These are phyloP conservation scores for Cryphonectria naterciae DNA, from an alignment of 2,329 filamentous ascomycete species.

Conservation along the genomic window DNA sequence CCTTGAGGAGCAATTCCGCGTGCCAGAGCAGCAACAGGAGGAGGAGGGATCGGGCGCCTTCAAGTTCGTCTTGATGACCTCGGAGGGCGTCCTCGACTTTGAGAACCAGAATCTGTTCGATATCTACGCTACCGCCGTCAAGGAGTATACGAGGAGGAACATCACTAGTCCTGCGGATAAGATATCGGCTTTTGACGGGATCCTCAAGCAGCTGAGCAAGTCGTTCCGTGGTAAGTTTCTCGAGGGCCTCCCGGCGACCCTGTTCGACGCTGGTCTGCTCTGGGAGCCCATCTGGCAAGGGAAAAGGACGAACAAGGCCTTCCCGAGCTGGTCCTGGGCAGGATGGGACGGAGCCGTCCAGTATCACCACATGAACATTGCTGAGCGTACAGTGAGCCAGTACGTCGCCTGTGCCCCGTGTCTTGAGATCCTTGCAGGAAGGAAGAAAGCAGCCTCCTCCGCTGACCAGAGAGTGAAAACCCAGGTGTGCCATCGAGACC, in stretches of 20 bases:
- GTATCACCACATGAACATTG: conserved; percentile 14
- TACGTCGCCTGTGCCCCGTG: neutral
- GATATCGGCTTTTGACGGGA: conserved; percentile 18
- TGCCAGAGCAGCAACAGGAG: neutral
- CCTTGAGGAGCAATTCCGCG: conserved; percentile 15
- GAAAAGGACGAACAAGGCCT: conserved; percentile 7
- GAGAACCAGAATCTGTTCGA: conserved; percentile 18
- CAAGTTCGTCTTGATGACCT: conserved; percentile 1
- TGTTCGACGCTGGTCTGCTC: conserved; percentile 22
- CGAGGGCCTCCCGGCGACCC: conserved; percentile 10
- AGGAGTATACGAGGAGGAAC: conserved; percentile 20
- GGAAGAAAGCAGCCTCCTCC: neutral
- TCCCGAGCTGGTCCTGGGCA: conserved; percentile 26
- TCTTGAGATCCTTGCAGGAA: neutral
- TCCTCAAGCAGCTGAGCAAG: conserved; percentile 14
- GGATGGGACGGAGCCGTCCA: conserved; percentile 19
- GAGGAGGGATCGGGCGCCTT: neutral
- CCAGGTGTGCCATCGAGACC: conserved; percentile 2
- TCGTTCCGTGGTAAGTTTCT: conserved; percentile 14
- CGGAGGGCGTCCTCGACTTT: conserved; percentile 14
- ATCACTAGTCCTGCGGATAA: conserved; percentile 16
- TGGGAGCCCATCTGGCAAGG: conserved; percentile 6
- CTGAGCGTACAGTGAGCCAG: conserved; percentile 23
- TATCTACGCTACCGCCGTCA: conserved; percentile 14
- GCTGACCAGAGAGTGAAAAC: neutral